Evolutionary conservation across 495 filamentous ascomycete species (phyloP), one percentile per base, ranked within the genome.

Genomic region (Penicillium salamii): DNA sequence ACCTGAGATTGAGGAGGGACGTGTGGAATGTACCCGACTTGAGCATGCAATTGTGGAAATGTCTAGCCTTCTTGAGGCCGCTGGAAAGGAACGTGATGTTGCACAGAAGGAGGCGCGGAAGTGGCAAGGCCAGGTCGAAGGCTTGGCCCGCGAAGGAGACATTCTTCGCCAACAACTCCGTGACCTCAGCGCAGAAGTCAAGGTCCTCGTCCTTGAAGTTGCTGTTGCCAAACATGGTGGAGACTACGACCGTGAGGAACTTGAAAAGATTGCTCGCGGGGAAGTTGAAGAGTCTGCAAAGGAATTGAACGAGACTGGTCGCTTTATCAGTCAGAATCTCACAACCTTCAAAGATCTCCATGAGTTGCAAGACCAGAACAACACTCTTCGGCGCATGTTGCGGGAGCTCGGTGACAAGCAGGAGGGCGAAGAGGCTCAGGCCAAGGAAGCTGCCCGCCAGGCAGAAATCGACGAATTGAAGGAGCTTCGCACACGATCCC

Each of bases 321-420:
- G 82, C 21, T 86, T 93, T 68, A 97, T 99, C 55, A 91, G 86
- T 52, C 77, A 89, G 49, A 84, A 87, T 26, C 74, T 97, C 3
- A 85, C 86, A 5, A 82, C 86, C 1, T 97, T 93, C 81, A 88
- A 85, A 46, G 82, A 88, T 57, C 81, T 96, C 35, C 78, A 77
- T 37, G 88, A 97, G 42, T 78, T 99, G 19, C 91, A 97, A 56
- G 83, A 88, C 40, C 87, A 96, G 71, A 97, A 99, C 53, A 72
- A 85, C 49, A 86, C 90, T 32, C 78, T 96, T 5, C 78, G 96
- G 12, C 82, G 81, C 38, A 80, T 93, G 60, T 85, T 90, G 8
- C 81, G 91, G 37, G 84, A 93, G 39, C 74, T 97, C 13, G 89
- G 88, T 13, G 85, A 90, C 46, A 80, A 86, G 62, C 95, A 96